Evolutionary conservation across 306 rosid species (phyloP).

Genomic region (Cucumis hystrix): DNA sequence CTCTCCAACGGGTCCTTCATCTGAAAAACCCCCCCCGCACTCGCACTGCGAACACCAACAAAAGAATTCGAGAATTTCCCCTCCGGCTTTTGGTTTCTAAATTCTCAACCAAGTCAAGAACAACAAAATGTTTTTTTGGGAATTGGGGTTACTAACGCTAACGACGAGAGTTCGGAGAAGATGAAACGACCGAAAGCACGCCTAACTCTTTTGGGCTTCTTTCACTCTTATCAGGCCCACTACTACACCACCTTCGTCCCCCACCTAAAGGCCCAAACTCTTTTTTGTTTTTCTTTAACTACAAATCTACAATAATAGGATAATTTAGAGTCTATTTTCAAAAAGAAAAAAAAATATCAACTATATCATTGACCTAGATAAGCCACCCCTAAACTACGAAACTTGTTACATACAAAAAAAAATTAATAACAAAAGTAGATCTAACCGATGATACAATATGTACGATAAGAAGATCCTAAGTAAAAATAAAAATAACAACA

Average conservation of each 20-base stretch:
- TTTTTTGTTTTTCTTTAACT: no score
- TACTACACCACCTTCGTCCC: neutral
- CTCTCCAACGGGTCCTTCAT: slow-evolving; percentile 56
- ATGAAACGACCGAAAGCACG: neutral
- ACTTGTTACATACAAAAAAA: no score
- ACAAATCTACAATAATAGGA: no score
- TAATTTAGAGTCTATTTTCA: no score
- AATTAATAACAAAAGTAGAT: no score
- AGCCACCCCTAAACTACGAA: no score
- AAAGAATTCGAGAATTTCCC: neutral
- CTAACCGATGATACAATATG: no score
- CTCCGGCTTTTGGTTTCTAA: neutral
- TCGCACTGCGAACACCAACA: neutral
- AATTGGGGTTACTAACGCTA: neutral
- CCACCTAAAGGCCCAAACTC: neutral
- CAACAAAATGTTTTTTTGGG: neutral
- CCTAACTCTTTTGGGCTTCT: neutral
- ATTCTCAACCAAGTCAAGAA: neutral
- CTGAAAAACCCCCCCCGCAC: slow-evolving; percentile 7
- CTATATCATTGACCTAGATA: no score
- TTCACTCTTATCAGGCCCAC: neutral
- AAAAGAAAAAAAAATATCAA: no score
- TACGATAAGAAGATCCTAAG: no score
- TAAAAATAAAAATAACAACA: no score
- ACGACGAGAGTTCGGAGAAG: neutral